phyloP scores from a whole-genome alignment of 352 stramenopile species.

The Peronosclerospora sorghi region DNA sequence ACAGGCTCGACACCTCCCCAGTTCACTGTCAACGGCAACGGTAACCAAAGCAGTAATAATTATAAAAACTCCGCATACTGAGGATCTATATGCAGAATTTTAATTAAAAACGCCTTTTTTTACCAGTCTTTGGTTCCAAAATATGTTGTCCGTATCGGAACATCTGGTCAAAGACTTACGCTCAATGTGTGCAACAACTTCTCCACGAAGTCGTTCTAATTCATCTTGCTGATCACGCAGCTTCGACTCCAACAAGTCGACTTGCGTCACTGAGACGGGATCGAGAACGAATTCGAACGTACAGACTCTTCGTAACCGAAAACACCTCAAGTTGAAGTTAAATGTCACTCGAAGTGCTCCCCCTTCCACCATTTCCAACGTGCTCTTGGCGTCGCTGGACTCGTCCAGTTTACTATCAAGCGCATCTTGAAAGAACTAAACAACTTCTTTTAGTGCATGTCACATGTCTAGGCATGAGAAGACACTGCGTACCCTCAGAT shows the following conservation, averaged over 20 bases:
- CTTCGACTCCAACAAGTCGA: no score
- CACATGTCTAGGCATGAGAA: no score
- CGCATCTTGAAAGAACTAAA: background rate
- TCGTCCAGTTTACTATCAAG: no score
- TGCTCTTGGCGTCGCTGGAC: slow-evolving; percentile 8
- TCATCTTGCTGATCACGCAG: no score
- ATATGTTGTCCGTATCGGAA: background rate
- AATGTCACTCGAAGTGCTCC: no score
- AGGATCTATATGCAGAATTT: no score
- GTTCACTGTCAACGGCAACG: background rate
- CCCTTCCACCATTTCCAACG: background rate
- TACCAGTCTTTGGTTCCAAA: no score
- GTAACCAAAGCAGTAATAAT: background rate
- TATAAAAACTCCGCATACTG: no score
- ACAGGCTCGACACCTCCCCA: background rate
- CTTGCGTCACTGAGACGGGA: slow-evolving; percentile 5
- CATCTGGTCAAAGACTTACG: background rate
- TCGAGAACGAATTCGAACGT: slow-evolving; percentile 11
- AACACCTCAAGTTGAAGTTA: background rate
- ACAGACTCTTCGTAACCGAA: background rate
- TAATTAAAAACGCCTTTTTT: no score
- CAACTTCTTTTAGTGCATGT: no score
- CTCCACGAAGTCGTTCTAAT: no score
- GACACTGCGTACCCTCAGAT: no score
- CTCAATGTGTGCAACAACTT: background rate